Percentiles rank a stretch among this genome's conserved stretches.
These are phyloP conservation scores for Fusarium oligoseptatum DNA, from an alignment of 2,329 filamentous ascomycete species.

Conservation along the genomic window DNA sequence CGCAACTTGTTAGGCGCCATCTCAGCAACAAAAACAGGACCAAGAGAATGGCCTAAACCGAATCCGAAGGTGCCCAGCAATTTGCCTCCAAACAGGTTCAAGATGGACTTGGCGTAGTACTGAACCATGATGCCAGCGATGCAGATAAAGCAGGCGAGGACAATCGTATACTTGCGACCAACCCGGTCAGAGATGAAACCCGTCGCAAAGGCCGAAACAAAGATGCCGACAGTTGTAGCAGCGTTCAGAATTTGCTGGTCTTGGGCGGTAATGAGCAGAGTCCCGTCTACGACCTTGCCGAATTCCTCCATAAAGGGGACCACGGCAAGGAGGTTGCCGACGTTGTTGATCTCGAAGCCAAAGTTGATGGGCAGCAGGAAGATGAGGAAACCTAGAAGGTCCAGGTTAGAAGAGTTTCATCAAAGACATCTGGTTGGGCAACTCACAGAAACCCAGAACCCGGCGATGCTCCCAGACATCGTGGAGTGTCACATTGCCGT, in stretches of 20 bases:
- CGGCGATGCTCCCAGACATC: slow-evolving; percentile 38
- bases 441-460: slow-evolving; percentile 37
- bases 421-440: rapidly evolving
- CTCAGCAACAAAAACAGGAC: slow-evolving; percentile 49
- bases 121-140: slow-evolving; percentile 44
- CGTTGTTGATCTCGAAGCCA: slow-evolving; percentile 46
- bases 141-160: slow-evolving; percentile 38
- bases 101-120: slow-evolving; percentile 41
- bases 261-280: slow-evolving; percentile 38
- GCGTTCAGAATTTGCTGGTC: slow-evolving; percentile 50
- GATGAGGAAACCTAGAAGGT: slow-evolving; percentile 41
- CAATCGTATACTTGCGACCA: slow-evolving; percentile 44
- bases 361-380: slow-evolving; percentile 48
- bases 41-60: slow-evolving; percentile 48
- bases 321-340: slow-evolving; percentile 49
- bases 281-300: slow-evolving; percentile 30
- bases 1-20: slow-evolving; percentile 49
- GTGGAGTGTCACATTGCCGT: slow-evolving; percentile 18
- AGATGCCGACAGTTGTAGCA: slow-evolving; percentile 47
- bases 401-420: too few species aligned
- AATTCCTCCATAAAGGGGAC: slow-evolving; percentile 43
- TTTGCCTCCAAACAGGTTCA: slow-evolving; percentile 49
- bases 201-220: slow-evolving; percentile 46
- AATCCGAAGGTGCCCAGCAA: slow-evolving; percentile 47
- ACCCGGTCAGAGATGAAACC: slow-evolving; percentile 45